Evolutionary conservation across 257 asterid genomes (phyloP).

Genomic region (Solanum gandarillasii): DNA sequence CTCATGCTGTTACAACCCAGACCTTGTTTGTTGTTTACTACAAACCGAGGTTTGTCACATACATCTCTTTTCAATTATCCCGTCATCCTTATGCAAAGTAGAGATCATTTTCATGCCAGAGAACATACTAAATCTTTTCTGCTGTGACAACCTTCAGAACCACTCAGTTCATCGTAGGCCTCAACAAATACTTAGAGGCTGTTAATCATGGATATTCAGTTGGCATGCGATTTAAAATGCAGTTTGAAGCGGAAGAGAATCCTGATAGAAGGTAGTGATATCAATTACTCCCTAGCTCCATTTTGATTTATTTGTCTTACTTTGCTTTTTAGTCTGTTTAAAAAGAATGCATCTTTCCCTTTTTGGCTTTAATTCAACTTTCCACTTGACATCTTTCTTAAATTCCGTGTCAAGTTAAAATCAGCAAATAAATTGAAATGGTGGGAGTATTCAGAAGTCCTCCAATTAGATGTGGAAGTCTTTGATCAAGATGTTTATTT

Average conservation of each 20-base stretch:
- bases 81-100: not conserved
- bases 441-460: not conserved
- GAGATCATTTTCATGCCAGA: not conserved
- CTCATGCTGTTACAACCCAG: conserved; percentile 54
- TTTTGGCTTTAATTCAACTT: not conserved
- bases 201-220: conserved; percentile 45
- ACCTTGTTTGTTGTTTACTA: conserved; percentile 62
- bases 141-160: conserved; percentile 22
- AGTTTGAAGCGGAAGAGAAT: conserved; percentile 73
- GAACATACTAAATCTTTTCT: not conserved
- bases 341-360: not conserved
- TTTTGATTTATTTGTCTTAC: not conserved
- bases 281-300: not conserved
- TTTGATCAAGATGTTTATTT: not conserved
- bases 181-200: conserved; percentile 67
- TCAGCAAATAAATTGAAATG: not conserved
- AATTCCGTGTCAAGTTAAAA: not conserved
- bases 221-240: conserved; percentile 77
- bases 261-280: conserved; percentile 59
- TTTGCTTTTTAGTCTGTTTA: not conserved
- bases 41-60: conserved; percentile 54
- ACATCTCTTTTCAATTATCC: not conserved
- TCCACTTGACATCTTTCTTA: not conserved
- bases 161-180: conserved; percentile 68
- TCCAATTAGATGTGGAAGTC: not conserved